A percentile compares a stretch with the other conserved stretches of the same genome.
Evolutionary conservation across 179 eudicot genomes (phyloP).

Genomic region (Amaranthus tricolor): DNA sequence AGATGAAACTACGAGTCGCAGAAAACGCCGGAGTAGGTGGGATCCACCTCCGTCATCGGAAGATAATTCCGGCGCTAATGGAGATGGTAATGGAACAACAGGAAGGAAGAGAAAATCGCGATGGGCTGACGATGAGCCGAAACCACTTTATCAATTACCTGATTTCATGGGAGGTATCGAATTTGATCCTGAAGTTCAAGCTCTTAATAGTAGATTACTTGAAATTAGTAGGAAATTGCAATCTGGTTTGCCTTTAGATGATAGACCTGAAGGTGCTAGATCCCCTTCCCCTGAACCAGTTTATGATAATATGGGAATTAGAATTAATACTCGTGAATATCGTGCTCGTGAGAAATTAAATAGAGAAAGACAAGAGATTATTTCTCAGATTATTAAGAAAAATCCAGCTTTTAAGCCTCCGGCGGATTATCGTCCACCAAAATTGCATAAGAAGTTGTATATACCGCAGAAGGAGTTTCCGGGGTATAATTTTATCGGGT

Average conservation of each 20-base stretch:
- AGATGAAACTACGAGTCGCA: conserved; percentile 68
- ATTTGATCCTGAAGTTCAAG: conserved; percentile 81
- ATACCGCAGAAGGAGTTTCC: conserved; percentile 92
- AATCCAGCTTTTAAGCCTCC: conserved; percentile 88
- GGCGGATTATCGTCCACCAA: conserved; percentile 84
- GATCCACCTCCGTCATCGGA: conserved; percentile 54
- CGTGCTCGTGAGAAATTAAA: conserved; percentile 77
- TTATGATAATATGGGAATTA: conserved; percentile 77
- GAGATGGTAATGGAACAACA: conserved; percentile 8
- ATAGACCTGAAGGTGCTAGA: conserved; percentile 77
- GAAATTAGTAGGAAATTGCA: conserved; percentile 80
- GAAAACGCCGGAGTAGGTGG: conserved; percentile 70
- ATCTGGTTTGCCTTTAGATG: conserved; percentile 67
- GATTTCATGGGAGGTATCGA: conserved; percentile 92
- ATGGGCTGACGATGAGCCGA: conserved; percentile 82
- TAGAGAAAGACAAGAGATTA: conserved; percentile 75
- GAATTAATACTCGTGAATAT: conserved; percentile 83
- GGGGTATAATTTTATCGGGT: conserved; percentile 82
- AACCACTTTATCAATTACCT: conserved; percentile 61
- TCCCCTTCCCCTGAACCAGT: conserved; percentile 93
- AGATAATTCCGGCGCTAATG: conserved; percentile 8
- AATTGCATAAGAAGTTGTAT: conserved; percentile 80
- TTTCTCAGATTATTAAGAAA: conserved; percentile 67
- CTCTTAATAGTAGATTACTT: conserved; percentile 56
- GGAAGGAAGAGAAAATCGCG: conserved; percentile 68